Conservation (phyloP, 257 asterid genomes). For the Mitragyna speciosa region DNA sequence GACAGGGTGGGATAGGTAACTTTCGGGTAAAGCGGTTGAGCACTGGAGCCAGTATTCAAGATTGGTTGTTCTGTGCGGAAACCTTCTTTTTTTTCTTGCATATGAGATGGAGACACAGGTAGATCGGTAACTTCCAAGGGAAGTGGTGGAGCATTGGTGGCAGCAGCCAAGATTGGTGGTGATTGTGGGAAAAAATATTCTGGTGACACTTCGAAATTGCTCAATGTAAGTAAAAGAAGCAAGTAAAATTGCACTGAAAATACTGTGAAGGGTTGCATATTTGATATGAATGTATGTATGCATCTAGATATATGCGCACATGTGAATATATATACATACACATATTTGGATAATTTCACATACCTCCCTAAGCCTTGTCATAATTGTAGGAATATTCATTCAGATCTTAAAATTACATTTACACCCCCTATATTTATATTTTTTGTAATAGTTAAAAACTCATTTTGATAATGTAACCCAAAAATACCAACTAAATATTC, state of each 20-base stretch:
- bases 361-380: too few relatives aligned
- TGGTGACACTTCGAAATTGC: slow-evolving; percentile 20
- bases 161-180: slow-evolving; percentile 4
- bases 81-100: slow-evolving; percentile 70
- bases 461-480: too few relatives aligned
- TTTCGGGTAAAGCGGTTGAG: slow-evolving; percentile 78
- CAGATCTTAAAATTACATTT: too few relatives aligned
- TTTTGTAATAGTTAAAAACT: too few relatives aligned
- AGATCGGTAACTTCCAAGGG: slow-evolving; percentile 42
- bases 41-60: slow-evolving; percentile 35
- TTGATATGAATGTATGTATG: too few relatives aligned
- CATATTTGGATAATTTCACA: too few relatives aligned
- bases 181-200: background rate
- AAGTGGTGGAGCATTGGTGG: slow-evolving; percentile 16
- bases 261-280: slow-evolving; percentile 47
- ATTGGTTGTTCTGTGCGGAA: slow-evolving; percentile 73
- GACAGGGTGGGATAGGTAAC: slow-evolving; percentile 88
- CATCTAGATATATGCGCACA: too few relatives aligned
- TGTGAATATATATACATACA: too few relatives aligned
- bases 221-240: slow-evolving; percentile 24
- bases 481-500: too few relatives aligned
- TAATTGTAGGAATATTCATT: too few relatives aligned
- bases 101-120: slow-evolving; percentile 37
- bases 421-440: too few relatives aligned
- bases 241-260: slow-evolving; percentile 28